Conservation (phyloP, 2,329 filamentous ascomycete species). For the Aspergillus persii region DNA sequence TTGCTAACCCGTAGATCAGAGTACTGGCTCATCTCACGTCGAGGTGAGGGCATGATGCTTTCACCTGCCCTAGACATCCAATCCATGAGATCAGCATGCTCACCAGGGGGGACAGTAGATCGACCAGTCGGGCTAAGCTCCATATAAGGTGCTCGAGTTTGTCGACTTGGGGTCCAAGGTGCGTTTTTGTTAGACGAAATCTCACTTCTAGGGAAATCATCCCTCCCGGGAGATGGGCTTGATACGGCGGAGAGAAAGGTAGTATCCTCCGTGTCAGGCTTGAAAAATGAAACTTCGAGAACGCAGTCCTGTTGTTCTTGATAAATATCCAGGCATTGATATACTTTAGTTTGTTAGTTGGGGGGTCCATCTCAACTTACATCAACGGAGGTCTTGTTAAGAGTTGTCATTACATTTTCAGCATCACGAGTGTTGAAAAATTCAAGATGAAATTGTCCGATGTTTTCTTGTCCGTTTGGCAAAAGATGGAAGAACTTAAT, state of each 20-base stretch:
- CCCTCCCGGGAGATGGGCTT: conserved; percentile 18
- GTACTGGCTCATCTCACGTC: conserved; percentile 26
- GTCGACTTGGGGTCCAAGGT: conserved; percentile 15
- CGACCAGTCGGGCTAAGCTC: conserved; percentile 41
- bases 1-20: conserved; percentile 32
- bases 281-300: conserved; percentile 30
- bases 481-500: conserved; percentile 35
- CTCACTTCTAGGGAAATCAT: conserved; percentile 15
- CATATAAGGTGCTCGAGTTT: conserved; percentile 24
- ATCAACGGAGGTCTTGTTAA: conserved; percentile 36
- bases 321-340: neutral
- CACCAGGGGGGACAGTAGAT: conserved; percentile 38
- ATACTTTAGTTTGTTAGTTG: neutral
- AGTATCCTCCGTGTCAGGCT: conserved; percentile 28
- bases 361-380: conserved; percentile 24
- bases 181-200: conserved; percentile 12
- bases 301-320: conserved; percentile 25
- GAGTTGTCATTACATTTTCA: conserved; percentile 33
- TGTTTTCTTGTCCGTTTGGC: conserved; percentile 26
- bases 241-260: conserved; percentile 9
- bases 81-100: conserved; percentile 30
- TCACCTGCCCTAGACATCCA: conserved; percentile 33
- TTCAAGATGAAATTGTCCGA: conserved; percentile 39
- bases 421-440: conserved; percentile 40
- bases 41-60: conserved; percentile 27